Evolutionary conservation across 75 land plant genomes (phyloP).

Genomic region (Cupressus sempervirens): DNA sequence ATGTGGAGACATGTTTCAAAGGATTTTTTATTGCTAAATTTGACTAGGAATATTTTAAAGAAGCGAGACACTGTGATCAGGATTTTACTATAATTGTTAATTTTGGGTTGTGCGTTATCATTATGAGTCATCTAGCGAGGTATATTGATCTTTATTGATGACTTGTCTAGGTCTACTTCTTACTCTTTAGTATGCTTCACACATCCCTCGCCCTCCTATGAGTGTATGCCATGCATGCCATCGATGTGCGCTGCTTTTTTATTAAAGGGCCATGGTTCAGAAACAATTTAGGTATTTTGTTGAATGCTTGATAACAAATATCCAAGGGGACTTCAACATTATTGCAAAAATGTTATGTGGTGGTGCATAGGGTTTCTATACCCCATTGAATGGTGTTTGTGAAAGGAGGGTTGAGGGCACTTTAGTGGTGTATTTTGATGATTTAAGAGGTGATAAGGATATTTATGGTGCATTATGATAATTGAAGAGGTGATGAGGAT

Average conservation of each 20-base stretch:
- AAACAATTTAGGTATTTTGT: background rate
- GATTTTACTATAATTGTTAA: background rate
- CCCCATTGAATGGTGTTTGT: background rate
- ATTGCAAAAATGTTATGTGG: background rate
- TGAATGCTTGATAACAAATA: background rate
- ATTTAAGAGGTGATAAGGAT: background rate
- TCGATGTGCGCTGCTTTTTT: background rate
- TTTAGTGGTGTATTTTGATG: background rate
- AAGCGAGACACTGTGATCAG: no score
- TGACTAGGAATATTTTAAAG: no score
- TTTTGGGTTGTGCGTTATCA: background rate
- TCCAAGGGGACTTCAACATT: background rate
- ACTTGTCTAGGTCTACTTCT: background rate
- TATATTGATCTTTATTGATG: background rate
- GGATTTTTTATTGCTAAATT: no score
- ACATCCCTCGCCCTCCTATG: no score
- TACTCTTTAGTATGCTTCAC: no score
- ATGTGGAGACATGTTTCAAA: no score
- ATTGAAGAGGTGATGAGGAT: background rate
- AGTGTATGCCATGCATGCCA: no score
- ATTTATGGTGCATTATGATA: background rate
- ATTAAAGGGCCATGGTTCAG: background rate
- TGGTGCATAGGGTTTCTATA: background rate
- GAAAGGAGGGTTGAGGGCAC: background rate
- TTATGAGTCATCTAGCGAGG: no score